Evolutionary conservation across 2,329 filamentous ascomycete genomes (phyloP).

Genomic region (Dothidotthia symphoricarpi): DNA sequence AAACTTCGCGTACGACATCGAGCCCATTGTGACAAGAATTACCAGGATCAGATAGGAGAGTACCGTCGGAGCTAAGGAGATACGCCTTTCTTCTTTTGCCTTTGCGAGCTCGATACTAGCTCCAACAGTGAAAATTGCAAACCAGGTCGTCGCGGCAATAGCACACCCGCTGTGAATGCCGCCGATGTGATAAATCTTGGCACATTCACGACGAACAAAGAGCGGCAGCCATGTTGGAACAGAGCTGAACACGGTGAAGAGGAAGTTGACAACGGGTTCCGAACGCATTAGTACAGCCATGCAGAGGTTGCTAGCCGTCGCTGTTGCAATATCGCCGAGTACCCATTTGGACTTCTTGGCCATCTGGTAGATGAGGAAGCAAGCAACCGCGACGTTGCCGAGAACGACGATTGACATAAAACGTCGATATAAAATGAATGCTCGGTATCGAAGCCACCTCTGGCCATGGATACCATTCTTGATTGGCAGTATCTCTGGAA

Average conservation of each 20-base stretch:
- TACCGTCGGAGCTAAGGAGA: slow-evolving; percentile 21
- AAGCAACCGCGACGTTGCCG: slow-evolving; percentile 28
- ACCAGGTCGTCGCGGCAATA: slow-evolving; percentile 43
- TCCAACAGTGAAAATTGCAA: slow-evolving; percentile 44
- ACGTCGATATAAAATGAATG: slow-evolving; percentile 33
- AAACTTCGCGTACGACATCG: slow-evolving; percentile 32
- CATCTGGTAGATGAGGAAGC: slow-evolving; percentile 25
- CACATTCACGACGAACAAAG: slow-evolving; percentile 32
- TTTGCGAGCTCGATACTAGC: slow-evolving; percentile 37
- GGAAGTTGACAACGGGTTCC: slow-evolving; percentile 39
- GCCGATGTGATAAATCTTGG: slow-evolving; percentile 39
- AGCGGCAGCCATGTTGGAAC: slow-evolving; percentile 34
- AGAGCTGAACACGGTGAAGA: slow-evolving; percentile 39
- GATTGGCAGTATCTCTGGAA: slow-evolving; percentile 17
- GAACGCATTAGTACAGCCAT: slow-evolving; percentile 37
- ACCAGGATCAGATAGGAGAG: slow-evolving; percentile 33
- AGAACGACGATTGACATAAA: slow-evolving; percentile 33
- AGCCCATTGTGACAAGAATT: slow-evolving; percentile 32
- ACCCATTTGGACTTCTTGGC: slow-evolving; percentile 21
- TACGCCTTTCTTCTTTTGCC: slow-evolving; percentile 12
- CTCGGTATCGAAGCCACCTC: slow-evolving; percentile 35
- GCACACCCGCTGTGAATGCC: slow-evolving; percentile 41
- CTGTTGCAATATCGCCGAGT: slow-evolving; percentile 34
- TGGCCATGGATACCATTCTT: slow-evolving; percentile 29
- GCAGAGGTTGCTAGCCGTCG: slow-evolving; percentile 41